A percentile compares a stretch with the other conserved stretches of the same genome.
Conservation (phyloP, 1,139 yeast species). For the Diutina ranongensis region DNA sequence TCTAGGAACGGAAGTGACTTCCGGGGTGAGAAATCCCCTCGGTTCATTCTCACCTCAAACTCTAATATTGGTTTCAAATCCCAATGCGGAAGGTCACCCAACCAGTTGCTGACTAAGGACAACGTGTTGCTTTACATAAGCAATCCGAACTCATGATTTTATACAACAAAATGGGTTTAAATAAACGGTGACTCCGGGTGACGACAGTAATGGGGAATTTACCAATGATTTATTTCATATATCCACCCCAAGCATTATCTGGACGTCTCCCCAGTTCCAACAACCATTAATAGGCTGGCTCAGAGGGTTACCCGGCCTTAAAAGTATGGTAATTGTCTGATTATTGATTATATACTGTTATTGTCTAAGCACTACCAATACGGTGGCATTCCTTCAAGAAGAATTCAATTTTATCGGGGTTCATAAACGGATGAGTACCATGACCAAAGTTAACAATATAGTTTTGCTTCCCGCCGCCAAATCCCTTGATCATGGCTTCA, state of each 20-base stretch:
- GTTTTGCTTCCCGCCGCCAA: conserved; percentile 84
- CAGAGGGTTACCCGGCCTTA: background rate
- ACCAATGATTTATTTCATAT: background rate
- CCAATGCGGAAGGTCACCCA: too few species aligned
- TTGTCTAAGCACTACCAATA: conserved; percentile 31
- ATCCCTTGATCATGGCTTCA: conserved; percentile 77
- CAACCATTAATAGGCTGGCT: too few species aligned
- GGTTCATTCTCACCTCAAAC: too few species aligned
- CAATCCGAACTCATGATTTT: too few species aligned
- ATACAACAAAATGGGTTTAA: too few species aligned
- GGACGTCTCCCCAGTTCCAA: background rate
- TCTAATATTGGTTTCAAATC: too few species aligned
- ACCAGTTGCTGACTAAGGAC: too few species aligned
- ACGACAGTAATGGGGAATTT: too few species aligned
- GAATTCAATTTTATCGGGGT: conserved; percentile 75
- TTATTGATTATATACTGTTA: background rate
- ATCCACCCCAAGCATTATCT: background rate
- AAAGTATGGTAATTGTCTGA: background rate
- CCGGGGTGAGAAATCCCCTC: too few species aligned
- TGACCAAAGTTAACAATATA: conserved; percentile 94
- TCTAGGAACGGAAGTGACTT: too few species aligned
- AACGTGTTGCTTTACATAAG: too few species aligned
- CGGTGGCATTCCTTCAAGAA: conserved; percentile 85
- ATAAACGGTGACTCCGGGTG: too few species aligned
- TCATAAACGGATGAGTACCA: conserved; percentile 96